These are phyloP conservation scores for Pseudoturritis turrita DNA, from an alignment of 345 rosid species.

Conservation along the genomic window DNA sequence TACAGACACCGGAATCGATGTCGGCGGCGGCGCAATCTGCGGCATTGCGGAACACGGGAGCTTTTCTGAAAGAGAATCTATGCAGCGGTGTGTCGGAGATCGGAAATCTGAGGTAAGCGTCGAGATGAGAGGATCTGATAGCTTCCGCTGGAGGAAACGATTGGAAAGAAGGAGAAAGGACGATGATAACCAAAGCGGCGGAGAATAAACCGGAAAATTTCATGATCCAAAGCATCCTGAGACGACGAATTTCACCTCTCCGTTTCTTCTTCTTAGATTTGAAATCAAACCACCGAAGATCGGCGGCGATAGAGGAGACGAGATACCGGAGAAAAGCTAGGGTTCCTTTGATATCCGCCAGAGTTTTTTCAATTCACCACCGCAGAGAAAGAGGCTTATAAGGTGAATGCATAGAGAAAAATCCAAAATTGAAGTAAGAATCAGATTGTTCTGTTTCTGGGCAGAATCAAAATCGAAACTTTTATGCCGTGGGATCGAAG, in stretches of 20 bases:
- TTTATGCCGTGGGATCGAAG: slow-evolving; percentile 29
- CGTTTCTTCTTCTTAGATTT: slow-evolving; percentile 38
- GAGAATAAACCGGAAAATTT: slow-evolving; percentile 73
- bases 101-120: slow-evolving; percentile 40
- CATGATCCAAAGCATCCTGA: slow-evolving; percentile 72
- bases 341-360: slow-evolving; percentile 56
- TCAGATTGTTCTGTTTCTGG: neutral
- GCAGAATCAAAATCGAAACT: neutral
- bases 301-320: slow-evolving; percentile 34
- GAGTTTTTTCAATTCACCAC: slow-evolving; percentile 18
- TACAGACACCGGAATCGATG: slow-evolving; percentile 48
- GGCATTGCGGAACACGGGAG: slow-evolving; percentile 72
- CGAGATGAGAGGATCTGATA: slow-evolving; percentile 67
- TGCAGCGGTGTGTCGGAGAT: slow-evolving; percentile 18
- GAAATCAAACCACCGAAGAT: slow-evolving; percentile 40
- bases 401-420: slow-evolving; percentile 5
- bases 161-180: slow-evolving; percentile 79
- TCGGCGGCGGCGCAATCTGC: slow-evolving; percentile 59
- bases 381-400: neutral
- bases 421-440: neutral
- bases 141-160: slow-evolving; percentile 95
- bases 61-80: slow-evolving; percentile 59
- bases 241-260: slow-evolving; percentile 29
- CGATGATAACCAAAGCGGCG: slow-evolving; percentile 61
- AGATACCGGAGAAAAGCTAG: slow-evolving; percentile 37